phyloP scores from a whole-genome alignment of 2,329 filamentous ascomycete genomes.

The Stemphylium beticola region DNA sequence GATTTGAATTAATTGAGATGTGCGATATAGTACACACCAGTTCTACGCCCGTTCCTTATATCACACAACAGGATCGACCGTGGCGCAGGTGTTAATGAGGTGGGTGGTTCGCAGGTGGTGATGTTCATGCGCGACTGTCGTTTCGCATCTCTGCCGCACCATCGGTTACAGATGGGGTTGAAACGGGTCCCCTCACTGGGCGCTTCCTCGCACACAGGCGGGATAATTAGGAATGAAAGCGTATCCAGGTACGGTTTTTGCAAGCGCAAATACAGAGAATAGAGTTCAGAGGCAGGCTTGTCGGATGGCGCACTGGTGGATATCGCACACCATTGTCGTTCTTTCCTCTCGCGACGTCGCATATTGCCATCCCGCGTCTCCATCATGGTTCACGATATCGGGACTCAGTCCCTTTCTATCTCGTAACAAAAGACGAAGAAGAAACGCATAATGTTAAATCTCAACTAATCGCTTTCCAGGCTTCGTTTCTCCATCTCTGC shows the following conservation, averaged over 20 bases:
- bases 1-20: too few relatives aligned
- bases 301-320: too few relatives aligned
- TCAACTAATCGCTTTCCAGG: background rate
- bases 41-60: too few relatives aligned
- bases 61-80: too few relatives aligned
- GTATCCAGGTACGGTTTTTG: too few relatives aligned
- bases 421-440: too few relatives aligned
- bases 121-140: constrained; percentile 15
- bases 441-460: background rate
- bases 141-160: constrained; percentile 26
- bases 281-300: too few relatives aligned
- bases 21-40: too few relatives aligned
- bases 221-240: background rate
- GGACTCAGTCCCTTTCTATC: too few relatives aligned
- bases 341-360: background rate
- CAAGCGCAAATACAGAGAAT: background rate
- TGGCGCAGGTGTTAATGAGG: background rate
- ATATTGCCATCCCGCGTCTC: background rate
- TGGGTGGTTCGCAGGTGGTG: constrained; percentile 4
- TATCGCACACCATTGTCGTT: too few relatives aligned
- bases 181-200: constrained; percentile 14
- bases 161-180: constrained; percentile 24
- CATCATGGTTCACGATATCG: too few relatives aligned
- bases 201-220: background rate
- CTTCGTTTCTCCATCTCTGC: background rate